A percentile compares a stretch with the other conserved stretches of the same genome.
phyloP scores from a whole-genome alignment of 2,329 filamentous ascomycete species.

The Apiospora malaysiana region DNA sequence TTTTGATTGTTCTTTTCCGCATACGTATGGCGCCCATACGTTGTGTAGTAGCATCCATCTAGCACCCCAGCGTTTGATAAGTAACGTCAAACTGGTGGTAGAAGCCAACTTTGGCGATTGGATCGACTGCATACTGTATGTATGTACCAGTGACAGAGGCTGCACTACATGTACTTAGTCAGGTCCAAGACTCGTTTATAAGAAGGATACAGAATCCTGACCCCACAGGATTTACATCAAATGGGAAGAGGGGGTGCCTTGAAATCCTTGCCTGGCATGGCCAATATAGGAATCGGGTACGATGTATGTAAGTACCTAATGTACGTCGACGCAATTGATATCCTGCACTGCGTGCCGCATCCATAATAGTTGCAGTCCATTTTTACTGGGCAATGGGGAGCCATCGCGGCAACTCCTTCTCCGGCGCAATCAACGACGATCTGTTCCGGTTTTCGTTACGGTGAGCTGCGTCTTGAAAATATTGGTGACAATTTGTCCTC shows the following conservation, averaged over 20 bases:
- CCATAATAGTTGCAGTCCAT: neutral
- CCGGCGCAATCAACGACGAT: neutral
- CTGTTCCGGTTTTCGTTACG: constrained; percentile 7
- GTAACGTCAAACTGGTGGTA: neutral
- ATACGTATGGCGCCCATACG: no score
- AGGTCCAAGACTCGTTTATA: neutral
- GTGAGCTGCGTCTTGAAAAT: constrained; percentile 13
- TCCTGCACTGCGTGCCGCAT: neutral
- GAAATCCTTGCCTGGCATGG: neutral
- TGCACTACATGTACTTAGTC: neutral
- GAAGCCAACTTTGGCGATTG: neutral
- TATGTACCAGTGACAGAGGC: neutral
- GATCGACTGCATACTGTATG: neutral
- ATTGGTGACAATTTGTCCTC: constrained; percentile 9
- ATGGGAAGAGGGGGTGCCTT: neutral
- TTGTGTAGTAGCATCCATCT: no score
- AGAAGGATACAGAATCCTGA: neutral
- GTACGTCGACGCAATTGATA: constrained; percentile 11
- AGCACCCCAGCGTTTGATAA: no score
- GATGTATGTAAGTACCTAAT: neutral
- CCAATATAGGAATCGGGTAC: neutral
- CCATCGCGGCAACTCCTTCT: neutral
- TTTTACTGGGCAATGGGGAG: neutral
- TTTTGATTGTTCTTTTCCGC: no score
- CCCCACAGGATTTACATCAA: constrained; percentile 10